phyloP scores from a whole-genome alignment of 2,329 filamentous ascomycete genomes.

The Fusarium clavum region DNA sequence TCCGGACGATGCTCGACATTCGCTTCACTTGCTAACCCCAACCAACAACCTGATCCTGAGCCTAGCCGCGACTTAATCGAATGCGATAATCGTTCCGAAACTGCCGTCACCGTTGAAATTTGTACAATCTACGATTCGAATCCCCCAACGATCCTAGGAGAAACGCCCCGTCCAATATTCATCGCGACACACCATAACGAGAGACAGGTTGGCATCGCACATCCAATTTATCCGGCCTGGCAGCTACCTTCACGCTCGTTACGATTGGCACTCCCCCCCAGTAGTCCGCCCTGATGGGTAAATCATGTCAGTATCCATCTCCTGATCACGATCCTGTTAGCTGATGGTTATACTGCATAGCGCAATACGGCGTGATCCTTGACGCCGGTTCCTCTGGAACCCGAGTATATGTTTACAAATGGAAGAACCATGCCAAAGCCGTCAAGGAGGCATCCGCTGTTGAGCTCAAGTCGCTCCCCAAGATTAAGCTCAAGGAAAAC shows the following conservation, averaged over 20 bases:
- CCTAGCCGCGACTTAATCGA: constrained; percentile 11
- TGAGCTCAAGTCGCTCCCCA: constrained; percentile 74
- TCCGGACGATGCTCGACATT: constrained; percentile 39
- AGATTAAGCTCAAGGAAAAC: constrained; percentile 85
- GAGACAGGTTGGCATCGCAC: neutral
- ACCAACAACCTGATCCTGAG: constrained; percentile 3
- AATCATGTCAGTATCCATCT: constrained; percentile 50
- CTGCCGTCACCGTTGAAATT: constrained; percentile 15
- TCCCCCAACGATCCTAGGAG: constrained; percentile 29
- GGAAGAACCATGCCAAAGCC: constrained; percentile 81
- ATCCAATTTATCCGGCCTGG: neutral
- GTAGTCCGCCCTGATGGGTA: constrained; percentile 49
- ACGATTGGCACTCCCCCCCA: neutral
- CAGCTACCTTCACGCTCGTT: neutral
- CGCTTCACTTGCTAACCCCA: constrained; percentile 30
- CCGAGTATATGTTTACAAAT: constrained; percentile 92
- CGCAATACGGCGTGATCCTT: constrained; percentile 90
- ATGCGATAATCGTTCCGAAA: neutral
- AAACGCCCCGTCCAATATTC: constrained; percentile 1
- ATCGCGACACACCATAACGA: constrained; percentile 1
- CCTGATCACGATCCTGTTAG: constrained; percentile 10
- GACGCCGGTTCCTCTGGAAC: constrained; percentile 98
- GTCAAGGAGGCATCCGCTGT: constrained; percentile 59
- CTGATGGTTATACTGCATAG: constrained; percentile 51
- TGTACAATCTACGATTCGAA: constrained; percentile 10